Percentiles rank a stretch among this genome's conserved stretches.
phyloP scores from a whole-genome alignment of 441 rosid species.

The Euphorbia celastroides region DNA sequence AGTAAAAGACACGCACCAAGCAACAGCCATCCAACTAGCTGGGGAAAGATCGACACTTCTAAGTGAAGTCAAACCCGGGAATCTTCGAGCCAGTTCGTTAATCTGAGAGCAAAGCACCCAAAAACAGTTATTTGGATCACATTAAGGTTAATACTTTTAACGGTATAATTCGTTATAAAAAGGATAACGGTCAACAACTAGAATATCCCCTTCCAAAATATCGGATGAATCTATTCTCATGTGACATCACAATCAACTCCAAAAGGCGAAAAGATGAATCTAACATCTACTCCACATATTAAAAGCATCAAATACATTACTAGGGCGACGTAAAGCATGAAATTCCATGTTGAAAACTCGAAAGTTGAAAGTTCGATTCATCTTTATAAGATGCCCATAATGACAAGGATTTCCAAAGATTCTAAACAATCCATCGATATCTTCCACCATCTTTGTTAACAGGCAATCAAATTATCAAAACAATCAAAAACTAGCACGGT shows the following conservation, averaged over 20 bases:
- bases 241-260: slow-evolving; percentile 8
- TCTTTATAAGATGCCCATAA: slow-evolving; percentile 40
- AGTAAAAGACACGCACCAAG: slow-evolving; percentile 47
- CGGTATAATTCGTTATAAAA: background rate
- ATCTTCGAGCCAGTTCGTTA: slow-evolving; percentile 32
- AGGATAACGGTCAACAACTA: slow-evolving; percentile 9
- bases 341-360: slow-evolving; percentile 25
- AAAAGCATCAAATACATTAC: background rate
- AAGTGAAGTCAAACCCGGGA: slow-evolving; percentile 50
- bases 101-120: slow-evolving; percentile 22
- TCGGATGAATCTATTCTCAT: slow-evolving; percentile 19
- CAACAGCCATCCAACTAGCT: slow-evolving; percentile 87
- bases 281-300: background rate
- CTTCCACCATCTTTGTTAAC: slow-evolving; percentile 2
- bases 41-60: slow-evolving; percentile 72
- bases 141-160: slow-evolving; percentile 2
- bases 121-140: slow-evolving; percentile 16
- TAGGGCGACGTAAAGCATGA: slow-evolving; percentile 12
- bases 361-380: slow-evolving; percentile 36
- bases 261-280: slow-evolving; percentile 18
- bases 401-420: slow-evolving; percentile 22
- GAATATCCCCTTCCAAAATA: slow-evolving; percentile 12
- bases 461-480: background rate
- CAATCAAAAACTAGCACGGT: background rate
- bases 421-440: slow-evolving; percentile 18